phyloP scores from a whole-genome alignment of 768 basidiomycete species.

The Pleurotus pulmonarius region DNA sequence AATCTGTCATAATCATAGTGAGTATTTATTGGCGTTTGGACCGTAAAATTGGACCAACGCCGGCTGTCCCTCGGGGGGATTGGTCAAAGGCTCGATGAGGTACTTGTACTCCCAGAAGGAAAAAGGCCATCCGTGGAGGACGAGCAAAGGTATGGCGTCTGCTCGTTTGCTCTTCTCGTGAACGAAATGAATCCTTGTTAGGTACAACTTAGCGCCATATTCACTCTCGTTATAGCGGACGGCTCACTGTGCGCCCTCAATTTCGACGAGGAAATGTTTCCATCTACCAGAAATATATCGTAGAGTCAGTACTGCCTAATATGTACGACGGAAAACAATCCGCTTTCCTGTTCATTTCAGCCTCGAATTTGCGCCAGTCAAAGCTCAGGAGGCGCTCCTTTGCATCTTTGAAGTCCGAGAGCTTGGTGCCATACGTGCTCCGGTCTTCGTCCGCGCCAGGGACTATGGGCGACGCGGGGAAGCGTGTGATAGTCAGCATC shows the following conservation, averaged over 20 bases:
- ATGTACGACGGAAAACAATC: background rate
- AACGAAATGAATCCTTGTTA: conserved; percentile 4
- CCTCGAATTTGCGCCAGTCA: conserved; percentile 1
- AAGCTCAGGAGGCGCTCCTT: background rate
- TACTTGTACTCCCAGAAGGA: conserved; percentile 2
- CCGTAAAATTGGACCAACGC: background rate
- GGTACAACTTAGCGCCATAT: background rate
- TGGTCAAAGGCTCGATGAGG: conserved; percentile 2
- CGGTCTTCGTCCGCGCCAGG: conserved; percentile 4
- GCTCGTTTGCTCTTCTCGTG: conserved; percentile 5
- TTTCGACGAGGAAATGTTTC: background rate
- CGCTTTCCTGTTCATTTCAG: conserved; percentile 1
- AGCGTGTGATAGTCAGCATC: background rate
- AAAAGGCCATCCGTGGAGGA: conserved; percentile 9
- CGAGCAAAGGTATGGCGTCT: conserved; percentile 8
- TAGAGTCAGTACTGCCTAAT: background rate
- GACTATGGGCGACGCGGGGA: background rate
- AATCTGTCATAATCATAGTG: background rate
- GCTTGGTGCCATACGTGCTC: background rate
- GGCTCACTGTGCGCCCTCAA: conserved; percentile 1
- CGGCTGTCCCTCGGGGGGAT: background rate
- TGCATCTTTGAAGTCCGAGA: background rate
- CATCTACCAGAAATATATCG: background rate
- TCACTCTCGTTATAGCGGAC: background rate
- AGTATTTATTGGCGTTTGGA: background rate